Evolutionary conservation across 352 stramenopile species (phyloP), one percentile per base, ranked within the genome.

Genomic region (Pythium aquatile): DNA sequence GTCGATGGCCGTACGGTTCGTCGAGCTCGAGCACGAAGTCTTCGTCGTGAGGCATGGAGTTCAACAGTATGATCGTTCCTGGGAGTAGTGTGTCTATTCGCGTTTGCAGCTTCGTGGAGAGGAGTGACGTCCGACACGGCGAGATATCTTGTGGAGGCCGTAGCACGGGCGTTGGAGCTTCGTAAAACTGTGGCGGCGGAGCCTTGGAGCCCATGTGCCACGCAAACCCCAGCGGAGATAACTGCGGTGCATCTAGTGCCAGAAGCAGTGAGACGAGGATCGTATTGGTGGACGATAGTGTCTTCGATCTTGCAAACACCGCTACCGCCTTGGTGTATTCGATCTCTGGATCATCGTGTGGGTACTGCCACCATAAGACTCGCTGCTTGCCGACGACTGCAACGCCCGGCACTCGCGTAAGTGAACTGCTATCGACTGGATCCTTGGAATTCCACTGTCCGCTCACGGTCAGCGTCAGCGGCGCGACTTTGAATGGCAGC

Each of bases 251-350:
- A 52, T 94, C 83, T n/a, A 91, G 57, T 8, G 83, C 82, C 13
- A 92, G 33, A 32, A 86, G 69, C 10, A 94, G 60, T 32, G 69
- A 66, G 13, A 92, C 81, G 16, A 91, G 62, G 54, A 94, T 78
- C 28, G 81, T 63, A 47, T 88, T 84, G 7, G 77, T 83, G 13
- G 80, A 87, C 32, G 76, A 90, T 3, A 85, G 63, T 42, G 48
- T 75, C 14, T 66, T 67, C 40, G 85, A 79, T 1, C 83, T 77
- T 5, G 73, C 61, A 60, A 86, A 91, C 32, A 88, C 68, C 49
- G 78, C 80, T 24, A 87, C 73, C 0, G 69, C 61, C 58, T 81
- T 83, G 9, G 81, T 89, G 55, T 72, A 76, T 48, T 86, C 77
- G 8, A 72, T 17, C 26, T 46, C 6, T 29, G 49, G 46, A 33